A percentile compares a stretch with the other conserved stretches of the same genome.
These are phyloP conservation scores for Nemania sp. DNA, from an alignment of 2,329 filamentous ascomycete species.

Conservation along the genomic window DNA sequence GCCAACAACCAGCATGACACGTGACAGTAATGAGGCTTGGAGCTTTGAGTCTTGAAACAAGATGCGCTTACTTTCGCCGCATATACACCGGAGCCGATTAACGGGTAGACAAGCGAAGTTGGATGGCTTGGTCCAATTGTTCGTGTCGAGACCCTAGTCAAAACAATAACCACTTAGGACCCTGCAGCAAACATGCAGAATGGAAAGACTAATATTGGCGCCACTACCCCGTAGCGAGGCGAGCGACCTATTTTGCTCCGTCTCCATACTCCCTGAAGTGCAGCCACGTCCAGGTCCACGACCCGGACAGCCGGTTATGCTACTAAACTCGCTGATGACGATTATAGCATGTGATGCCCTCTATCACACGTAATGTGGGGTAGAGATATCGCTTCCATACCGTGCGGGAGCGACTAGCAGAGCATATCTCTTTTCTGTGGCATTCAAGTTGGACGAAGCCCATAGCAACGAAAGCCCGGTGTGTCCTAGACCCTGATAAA, in stretches of 20 bases:
- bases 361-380: neutral
- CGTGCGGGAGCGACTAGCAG: constrained; percentile 12
- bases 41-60: neutral
- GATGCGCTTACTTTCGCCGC: constrained; percentile 11
- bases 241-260: constrained; percentile 4
- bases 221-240: constrained; percentile 1
- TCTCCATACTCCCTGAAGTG: constrained; percentile 6
- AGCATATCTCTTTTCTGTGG: constrained; percentile 12
- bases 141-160: constrained; percentile 3
- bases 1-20: neutral
- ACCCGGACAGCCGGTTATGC: constrained; percentile 13
- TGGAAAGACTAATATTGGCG: constrained; percentile 11
- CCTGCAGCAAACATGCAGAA: constrained; percentile 33
- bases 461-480: neutral
- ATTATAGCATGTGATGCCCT: constrained; percentile 21
- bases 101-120: constrained; percentile 1
- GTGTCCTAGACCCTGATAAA: constrained; percentile 4
- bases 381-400: constrained; percentile 1
- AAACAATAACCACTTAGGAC: constrained; percentile 2
- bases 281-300: constrained; percentile 4
- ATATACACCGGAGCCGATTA: neutral
- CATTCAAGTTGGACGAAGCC: constrained; percentile 9
- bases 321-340: neutral
- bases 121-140: constrained; percentile 1
- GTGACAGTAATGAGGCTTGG: neutral